Evolutionary conservation across 1,284 basidiomycete species (phyloP).

Genomic region (Marasmius fiardii): DNA sequence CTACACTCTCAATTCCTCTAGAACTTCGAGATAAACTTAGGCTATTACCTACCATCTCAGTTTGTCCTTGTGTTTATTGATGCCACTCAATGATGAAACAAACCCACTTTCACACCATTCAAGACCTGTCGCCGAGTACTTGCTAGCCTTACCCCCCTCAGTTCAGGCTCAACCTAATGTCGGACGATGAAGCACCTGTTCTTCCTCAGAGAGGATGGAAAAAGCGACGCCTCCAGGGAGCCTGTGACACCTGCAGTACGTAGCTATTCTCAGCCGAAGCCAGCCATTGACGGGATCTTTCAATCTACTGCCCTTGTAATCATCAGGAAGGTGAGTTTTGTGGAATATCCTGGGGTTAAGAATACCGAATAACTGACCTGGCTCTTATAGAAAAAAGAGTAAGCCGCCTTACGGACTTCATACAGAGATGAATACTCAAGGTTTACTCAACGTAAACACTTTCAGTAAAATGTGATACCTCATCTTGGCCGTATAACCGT

Average conservation of each 20-base stretch:
- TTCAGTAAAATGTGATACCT: constrained; percentile 29
- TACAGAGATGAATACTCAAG: background rate
- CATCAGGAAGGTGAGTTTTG: constrained; percentile 5
- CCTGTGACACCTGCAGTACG: constrained; percentile 30
- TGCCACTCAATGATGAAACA: background rate
- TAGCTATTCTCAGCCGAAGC: background rate
- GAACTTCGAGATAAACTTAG: background rate
- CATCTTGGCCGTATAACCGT: background rate
- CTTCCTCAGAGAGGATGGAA: constrained; percentile 14
- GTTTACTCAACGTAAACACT: background rate
- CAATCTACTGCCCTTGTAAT: background rate
- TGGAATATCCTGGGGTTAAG: background rate
- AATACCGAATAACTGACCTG: background rate
- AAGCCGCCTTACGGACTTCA: constrained; percentile 1
- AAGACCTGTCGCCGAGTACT: background rate
- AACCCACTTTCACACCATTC: background rate
- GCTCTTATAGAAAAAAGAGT: constrained; percentile 32
- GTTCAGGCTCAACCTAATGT: background rate
- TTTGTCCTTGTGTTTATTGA: background rate
- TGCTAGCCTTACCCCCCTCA: background rate
- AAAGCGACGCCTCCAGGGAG: constrained; percentile 29
- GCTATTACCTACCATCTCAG: background rate
- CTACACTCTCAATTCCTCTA: background rate
- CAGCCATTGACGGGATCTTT: background rate
- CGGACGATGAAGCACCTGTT: constrained; percentile 4